Evolutionary conservation across 176 grass and related monocot species (phyloP), one percentile per base, ranked within the genome.

Genomic region (Phoenix roebelenii): DNA sequence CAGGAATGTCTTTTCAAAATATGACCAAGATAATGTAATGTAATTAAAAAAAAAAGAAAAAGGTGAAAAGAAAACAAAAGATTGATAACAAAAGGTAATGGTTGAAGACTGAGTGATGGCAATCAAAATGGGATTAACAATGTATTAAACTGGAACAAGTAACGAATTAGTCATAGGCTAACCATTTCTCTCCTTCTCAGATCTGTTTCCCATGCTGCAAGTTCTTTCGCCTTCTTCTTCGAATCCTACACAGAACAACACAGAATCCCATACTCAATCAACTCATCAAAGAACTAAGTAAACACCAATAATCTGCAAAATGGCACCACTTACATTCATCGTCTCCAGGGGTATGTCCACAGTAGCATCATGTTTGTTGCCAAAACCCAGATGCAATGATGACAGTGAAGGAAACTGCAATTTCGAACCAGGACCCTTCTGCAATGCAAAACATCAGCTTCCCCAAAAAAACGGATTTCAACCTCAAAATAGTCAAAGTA

Each of bases 111-210:
- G 35, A 1, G 35, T 14, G 7, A 44, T 50, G 50, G 22, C 16
- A 72, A 18, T 17, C n/a, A 63, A 49, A 16, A 50, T 25, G 10
- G 26, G 10, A 60, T 32, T 53, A 6, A 60, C 18, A 72, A 52
- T 39, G 35, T 10, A 39, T 39, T 39, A 10, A 39, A 39, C 6
- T 44, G 35, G 35, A 44, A 44, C 9, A 2, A 44, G 35, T 12
- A 12, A 44, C 12, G 35, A 44, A 44, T 10, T 44, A 44, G 35
- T 44, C 35, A 19, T 32, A 72, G 16, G 29, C 85, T 35, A 67
- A 95, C 88, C 70, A 73, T 65, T 57, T 93, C 88, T 44, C 83
- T 68, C 63, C 76, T 77, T 74, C 77, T 93, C 69, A 93, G 88
- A 71, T 93, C 83, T 60, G 83, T 52, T 63, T 93, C 83, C 88